Base-by-base conservation (phyloP, 345 rosid genomes). In the Euclidium syriacum region DNA sequence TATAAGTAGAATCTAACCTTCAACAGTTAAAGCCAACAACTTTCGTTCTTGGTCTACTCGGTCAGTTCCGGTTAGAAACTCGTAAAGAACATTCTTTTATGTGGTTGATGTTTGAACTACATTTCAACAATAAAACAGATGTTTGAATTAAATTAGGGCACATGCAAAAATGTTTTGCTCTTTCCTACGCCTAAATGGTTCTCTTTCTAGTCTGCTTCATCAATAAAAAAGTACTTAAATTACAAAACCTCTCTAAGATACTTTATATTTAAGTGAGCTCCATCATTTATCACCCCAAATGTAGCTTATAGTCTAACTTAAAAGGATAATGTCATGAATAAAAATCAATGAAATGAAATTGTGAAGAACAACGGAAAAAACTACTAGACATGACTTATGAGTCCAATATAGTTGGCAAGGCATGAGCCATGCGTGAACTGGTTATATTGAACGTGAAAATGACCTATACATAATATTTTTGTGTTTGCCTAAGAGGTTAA, bases 371-470 rank as follows among this genome's bases (percentile, higher is more conserved):
- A 14, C 9, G 9, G 2, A 10, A 46, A 12, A 32, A 34, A 41
- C n/a, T n/a, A n/a, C n/a, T 19, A 4, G 19, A 33, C 49, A 66
- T 64, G 40, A 66, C 23, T 55, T 35, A 9, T 47, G 24, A 35
- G 40, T 65, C 55, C 16, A 55, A n/a, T 12, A 46, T 23, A 54
- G 54, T 44, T 46, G 49, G 39, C 51, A 9, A 65, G 20, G n/a
- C 24, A 55, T 9, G n/a, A 65, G 20, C 9, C 24, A 55, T 9
- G 56, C 38, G 32, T 65, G 56, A 46, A n/a, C 29, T 43, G 23
- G 11, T 44, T 17, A 42, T 35, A 42, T 35, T 33, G 7, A 17
- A 54, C 63, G 15, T 65, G 70, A 54, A 17, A 26, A 53, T 25
- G 46, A 61, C 36, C 36, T 35, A 17, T 48, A 46, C 54, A 16